These are phyloP conservation scores for Aureobasidium sp. DNA, from an alignment of 2,329 filamentous ascomycete genomes.

Conservation along the genomic window DNA sequence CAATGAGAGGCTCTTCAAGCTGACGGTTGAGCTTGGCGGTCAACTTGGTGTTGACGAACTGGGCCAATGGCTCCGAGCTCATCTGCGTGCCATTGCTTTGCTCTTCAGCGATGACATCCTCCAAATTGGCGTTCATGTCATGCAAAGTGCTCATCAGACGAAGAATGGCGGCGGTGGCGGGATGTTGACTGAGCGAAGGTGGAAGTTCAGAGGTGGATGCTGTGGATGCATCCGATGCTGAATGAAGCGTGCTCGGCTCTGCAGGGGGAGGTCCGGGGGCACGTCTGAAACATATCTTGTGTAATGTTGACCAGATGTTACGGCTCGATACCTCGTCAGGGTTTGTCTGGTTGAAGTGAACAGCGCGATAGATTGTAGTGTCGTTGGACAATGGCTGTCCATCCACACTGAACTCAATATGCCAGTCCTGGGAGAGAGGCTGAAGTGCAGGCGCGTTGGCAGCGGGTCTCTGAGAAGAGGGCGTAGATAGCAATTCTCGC, in stretches of 20 bases:
- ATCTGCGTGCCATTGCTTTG: constrained; percentile 56
- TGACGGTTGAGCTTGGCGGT: constrained; percentile 97
- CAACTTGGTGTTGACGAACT: constrained; percentile 97
- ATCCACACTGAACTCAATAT: constrained; percentile 89
- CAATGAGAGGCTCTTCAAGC: constrained; percentile 89
- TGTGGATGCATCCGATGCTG: constrained; percentile 41
- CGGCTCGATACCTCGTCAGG: constrained; percentile 59
- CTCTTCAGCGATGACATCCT: constrained; percentile 68
- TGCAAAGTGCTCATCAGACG: constrained; percentile 83
- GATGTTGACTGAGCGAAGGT: constrained; percentile 71
- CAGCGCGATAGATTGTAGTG: constrained; percentile 90
- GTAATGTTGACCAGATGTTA: constrained; percentile 82
- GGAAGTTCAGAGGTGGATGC: constrained; percentile 57
- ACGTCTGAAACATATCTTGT: constrained; percentile 85
- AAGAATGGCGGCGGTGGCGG: constrained; percentile 77
- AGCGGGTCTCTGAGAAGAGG: constrained; percentile 50
- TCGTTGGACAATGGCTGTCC: constrained; percentile 78
- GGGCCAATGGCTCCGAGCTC: constrained; percentile 73
- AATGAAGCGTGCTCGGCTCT: constrained; percentile 56
- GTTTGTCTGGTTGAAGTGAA: constrained; percentile 60
- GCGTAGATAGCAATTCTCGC: constrained; percentile 31
- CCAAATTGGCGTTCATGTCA: constrained; percentile 83
- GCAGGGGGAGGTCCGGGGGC: constrained; percentile 73
- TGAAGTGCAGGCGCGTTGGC: constrained; percentile 82
- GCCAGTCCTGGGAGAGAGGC: constrained; percentile 81